A percentile compares a stretch with the other conserved stretches of the same genome.
These are phyloP conservation scores for Infundibulicybe gibba DNA, from an alignment of 768 basidiomycete genomes.

Conservation along the genomic window DNA sequence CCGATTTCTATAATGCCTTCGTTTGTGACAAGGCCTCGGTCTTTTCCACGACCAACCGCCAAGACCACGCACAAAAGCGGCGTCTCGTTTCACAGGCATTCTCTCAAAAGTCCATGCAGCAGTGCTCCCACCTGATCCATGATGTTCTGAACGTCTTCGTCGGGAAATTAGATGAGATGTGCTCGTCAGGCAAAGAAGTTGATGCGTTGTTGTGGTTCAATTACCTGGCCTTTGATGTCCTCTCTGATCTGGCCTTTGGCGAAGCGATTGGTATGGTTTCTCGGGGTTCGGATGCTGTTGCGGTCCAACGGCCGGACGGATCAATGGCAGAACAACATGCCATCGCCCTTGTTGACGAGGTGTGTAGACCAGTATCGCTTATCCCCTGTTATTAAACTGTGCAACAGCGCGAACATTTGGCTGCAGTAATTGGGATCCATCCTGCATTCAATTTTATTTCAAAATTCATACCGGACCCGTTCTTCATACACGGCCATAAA, in stretches of 20 bases:
- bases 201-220: conserved; percentile 27
- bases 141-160: conserved; percentile 10
- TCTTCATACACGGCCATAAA: conserved; percentile 17
- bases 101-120: conserved; percentile 33
- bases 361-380: conserved; percentile 4
- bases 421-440: conserved; percentile 22
- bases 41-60: conserved; percentile 25
- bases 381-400: neutral
- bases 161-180: conserved; percentile 16
- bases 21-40: conserved; percentile 21
- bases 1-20: conserved; percentile 28
- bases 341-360: conserved; percentile 23
- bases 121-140: conserved; percentile 16
- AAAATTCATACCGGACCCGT: conserved; percentile 19
- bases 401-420: conserved; percentile 22
- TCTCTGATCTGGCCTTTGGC: conserved; percentile 30
- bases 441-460: conserved; percentile 13
- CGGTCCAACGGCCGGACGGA: conserved; percentile 14
- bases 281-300: conserved; percentile 22
- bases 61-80: conserved; percentile 26
- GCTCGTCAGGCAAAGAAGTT: conserved; percentile 11
- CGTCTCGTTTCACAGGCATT: conserved; percentile 28
- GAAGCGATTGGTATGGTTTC: conserved; percentile 27
- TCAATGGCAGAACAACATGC: conserved; percentile 14
- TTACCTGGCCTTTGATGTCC: conserved; percentile 27